A percentile compares a stretch with the other conserved stretches of the same genome.
Conservation (phyloP, 306 rosid species). For the Phaseolus lunatus region DNA sequence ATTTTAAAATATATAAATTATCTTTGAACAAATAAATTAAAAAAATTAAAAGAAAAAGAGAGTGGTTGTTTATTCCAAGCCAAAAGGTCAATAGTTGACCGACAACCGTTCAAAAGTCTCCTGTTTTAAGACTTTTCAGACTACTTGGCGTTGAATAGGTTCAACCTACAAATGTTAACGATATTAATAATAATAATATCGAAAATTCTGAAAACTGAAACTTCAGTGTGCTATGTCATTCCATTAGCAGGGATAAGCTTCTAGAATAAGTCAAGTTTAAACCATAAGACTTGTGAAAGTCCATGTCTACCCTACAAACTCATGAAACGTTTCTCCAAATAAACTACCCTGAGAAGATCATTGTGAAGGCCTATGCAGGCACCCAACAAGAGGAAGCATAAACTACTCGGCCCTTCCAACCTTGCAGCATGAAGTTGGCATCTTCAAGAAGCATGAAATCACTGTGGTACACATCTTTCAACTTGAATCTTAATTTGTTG, state of each 20-base stretch:
- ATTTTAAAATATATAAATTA: too few relatives aligned
- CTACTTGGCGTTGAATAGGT: not conserved
- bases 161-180: too few relatives aligned
- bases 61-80: not conserved
- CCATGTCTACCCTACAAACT: slow-evolving; percentile 22
- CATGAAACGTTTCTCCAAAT: slow-evolving; percentile 20
- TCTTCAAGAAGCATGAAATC: slow-evolving; percentile 69
- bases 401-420: slow-evolving; percentile 75
- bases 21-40: too few relatives aligned
- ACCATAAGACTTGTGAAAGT: slow-evolving; percentile 11
- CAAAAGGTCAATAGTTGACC: not conserved
- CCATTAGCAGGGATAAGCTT: slow-evolving; percentile 36
- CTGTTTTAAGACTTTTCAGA: not conserved
- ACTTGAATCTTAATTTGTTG: slow-evolving; percentile 51
- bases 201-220: slow-evolving; percentile 27
- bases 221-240: slow-evolving; percentile 28
- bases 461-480: slow-evolving; percentile 50
- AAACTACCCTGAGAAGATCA: slow-evolving; percentile 2
- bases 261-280: slow-evolving; percentile 7
- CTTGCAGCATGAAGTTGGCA: slow-evolving; percentile 72
- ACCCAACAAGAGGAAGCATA: slow-evolving; percentile 70
- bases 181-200: not conserved
- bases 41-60: too few relatives aligned
- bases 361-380: slow-evolving; percentile 43
- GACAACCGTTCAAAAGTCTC: not conserved